Evolutionary conservation across 1,139 yeast species (phyloP), one percentile per base, ranked within the genome.

Genomic region (Candida sojae): DNA sequence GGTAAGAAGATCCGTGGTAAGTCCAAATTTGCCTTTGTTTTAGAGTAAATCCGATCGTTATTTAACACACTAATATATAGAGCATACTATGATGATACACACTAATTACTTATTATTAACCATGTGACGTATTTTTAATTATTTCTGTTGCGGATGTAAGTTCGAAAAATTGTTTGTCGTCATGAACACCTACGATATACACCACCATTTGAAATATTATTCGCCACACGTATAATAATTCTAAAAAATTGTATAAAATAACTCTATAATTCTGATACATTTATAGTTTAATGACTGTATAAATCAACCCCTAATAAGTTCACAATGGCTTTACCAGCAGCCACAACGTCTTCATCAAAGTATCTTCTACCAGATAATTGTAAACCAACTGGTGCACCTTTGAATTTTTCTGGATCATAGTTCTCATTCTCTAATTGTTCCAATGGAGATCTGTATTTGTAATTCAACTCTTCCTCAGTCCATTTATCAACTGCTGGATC

Each of bases 1-100:
- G 97, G 97, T 53, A 76, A 78, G 53, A 48, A 53, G 29, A 66
- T 89, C 44, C 83, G 96, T 70, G 63, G 67, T 25, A 80, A 66
- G 57, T 85, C 92, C 40, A 84, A 85, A 60, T 87, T 71, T 61
- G 91, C 93, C 2, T 80, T 80, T 38, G 50, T 33, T 28, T 43
- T 45, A 17, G 21, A 33, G 38, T 49, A 31, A 8, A 6, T 26
- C 21, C 3, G 21, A 17, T 17, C 21, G 3, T 17, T 17, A 17
- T 17, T 17, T 17, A 3, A 17, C 21, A 17, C 21, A 17, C 21
- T 2, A 3, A 17, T 17, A 17, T 17, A 17, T 17, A 17, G 21
- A 17, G 21, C 21, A 17, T 17, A 2, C 2, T 3, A 17, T 17
- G 21, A 17, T 17, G 3, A 17, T 17, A 17, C 21, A 17, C 21